Evolutionary conservation across 257 asterid species (phyloP), one percentile per base, ranked within the genome.

Genomic region (Pogostemon cablin): DNA sequence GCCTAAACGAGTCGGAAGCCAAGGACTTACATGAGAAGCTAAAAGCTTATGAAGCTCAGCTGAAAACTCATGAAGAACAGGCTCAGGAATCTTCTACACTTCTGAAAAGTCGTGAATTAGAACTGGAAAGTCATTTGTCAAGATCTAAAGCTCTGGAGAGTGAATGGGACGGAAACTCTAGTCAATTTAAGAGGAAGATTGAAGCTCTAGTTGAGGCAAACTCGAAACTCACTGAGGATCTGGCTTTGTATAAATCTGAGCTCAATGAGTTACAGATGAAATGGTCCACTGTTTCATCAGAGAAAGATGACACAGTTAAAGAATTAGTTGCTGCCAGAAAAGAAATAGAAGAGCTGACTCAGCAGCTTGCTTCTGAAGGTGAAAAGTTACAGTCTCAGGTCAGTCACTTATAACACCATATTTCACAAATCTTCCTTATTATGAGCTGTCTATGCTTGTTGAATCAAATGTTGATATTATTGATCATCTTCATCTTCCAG

Each of bases 371-470:
- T 62, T 84, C 95, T 43, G 95, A 92, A 81, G 82, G 89, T 67
- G 78, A 90, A 72, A 88, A 81, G 78, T 87, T 88, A 39, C 93
- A 88, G 73, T 80, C 91, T 59, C 97, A 92, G 97, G 97, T 92
- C 67, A 58, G 82, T 66, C 47, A 64, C 61, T 32, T 38, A 37
- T 44, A 9, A 32, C 40, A 64, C 43, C 10, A 34, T 69, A 34
- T 38, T 61, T 50, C 4, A 20, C 11, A 7, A 44, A 34, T 25
- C 9, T 9, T 41, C 37, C 4, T 62, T 74, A 44, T 32, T 57
- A 17, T 35, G 38, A 55, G 10, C 46, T 15, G 48, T 40, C 50
- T 37, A 6, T 43, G n/a, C 67, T 77, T 61, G 53, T 68, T 4
- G 34, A 25, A 56, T 69, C 39, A 4, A 7, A 3, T 68, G 15